Conservation (phyloP, 2,329 filamentous ascomycete species). For the Colletotrichum siamense region DNA sequence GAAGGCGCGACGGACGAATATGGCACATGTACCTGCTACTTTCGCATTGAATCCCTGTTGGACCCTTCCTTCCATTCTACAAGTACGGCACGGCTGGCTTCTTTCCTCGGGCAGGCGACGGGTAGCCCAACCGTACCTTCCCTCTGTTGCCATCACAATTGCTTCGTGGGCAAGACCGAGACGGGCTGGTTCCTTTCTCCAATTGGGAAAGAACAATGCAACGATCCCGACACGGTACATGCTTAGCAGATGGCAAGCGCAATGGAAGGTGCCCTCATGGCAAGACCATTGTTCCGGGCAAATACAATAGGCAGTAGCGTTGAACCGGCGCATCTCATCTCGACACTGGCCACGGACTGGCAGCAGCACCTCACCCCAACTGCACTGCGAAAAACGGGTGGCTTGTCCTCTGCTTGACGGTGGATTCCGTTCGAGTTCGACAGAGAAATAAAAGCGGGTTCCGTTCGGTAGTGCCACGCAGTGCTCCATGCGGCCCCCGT, state of each 20-base stretch:
- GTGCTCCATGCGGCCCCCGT: conserved; percentile 19
- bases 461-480: not conserved
- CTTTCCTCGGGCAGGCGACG: not conserved
- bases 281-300: not conserved
- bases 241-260: not conserved
- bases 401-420: not conserved
- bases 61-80: not conserved
- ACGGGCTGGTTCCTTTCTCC: not conserved
- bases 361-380: not conserved
- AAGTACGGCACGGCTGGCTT: not conserved
- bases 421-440: not conserved
- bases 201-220: not conserved
- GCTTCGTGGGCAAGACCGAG: not conserved
- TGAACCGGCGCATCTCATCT: not conserved
- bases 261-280: not conserved
- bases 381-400: not conserved
- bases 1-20: not conserved
- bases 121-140: not conserved
- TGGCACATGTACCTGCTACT: not conserved
- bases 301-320: not conserved
- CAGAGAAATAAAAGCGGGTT: not conserved
- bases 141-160: not conserved
- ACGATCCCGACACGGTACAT: not conserved
- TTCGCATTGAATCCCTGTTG: not conserved
- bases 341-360: not conserved